These are phyloP conservation scores for Durotheca rogersii DNA, from an alignment of 495 filamentous ascomycete genomes.

Conservation along the genomic window DNA sequence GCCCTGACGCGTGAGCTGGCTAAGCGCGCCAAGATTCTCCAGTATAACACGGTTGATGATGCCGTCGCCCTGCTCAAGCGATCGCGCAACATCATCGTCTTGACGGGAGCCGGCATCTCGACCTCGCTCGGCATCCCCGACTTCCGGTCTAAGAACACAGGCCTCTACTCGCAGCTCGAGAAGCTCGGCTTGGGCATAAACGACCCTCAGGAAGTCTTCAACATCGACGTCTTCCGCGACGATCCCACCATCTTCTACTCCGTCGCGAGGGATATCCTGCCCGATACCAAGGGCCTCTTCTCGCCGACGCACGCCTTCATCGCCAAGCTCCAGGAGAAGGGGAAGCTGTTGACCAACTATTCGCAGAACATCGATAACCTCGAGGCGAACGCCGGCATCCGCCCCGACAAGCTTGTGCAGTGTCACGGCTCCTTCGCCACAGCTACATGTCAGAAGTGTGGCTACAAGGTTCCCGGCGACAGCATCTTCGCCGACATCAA, in stretches of 20 bases:
- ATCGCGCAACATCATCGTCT: slow-evolving; percentile 81
- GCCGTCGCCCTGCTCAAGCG: slow-evolving; percentile 73
- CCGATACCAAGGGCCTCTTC: slow-evolving; percentile 63
- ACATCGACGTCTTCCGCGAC: slow-evolving; percentile 79
- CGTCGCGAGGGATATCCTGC: slow-evolving; percentile 87
- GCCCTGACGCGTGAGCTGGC: slow-evolving; percentile 80
- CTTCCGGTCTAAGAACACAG: slow-evolving; percentile 80
- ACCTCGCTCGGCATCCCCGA: slow-evolving; percentile 89
- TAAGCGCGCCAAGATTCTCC: slow-evolving; percentile 73
- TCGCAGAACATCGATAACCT: slow-evolving; percentile 99
- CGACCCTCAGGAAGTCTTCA: slow-evolving; percentile 94
- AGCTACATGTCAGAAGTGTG: slow-evolving; percentile 84
- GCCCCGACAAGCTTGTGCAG: slow-evolving; percentile 82
- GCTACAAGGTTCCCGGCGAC: slow-evolving; percentile 70
- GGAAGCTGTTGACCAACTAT: slow-evolving; percentile 92
- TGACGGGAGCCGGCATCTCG: slow-evolving; percentile 93
- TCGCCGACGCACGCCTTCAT: slow-evolving; percentile 96
- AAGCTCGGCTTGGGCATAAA: slow-evolving; percentile 62
- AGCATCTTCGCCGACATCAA: slow-evolving; percentile 77
- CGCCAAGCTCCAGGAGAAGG: slow-evolving; percentile 85
- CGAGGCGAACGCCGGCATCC: slow-evolving; percentile 82
- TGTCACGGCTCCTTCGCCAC: slow-evolving; percentile 96
- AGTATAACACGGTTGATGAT: slow-evolving; percentile 87
- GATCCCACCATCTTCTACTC: slow-evolving; percentile 92
- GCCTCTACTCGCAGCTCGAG: slow-evolving; percentile 81